Conservation (phyloP, 1,284 basidiomycete genomes). For the Trametes hirsuta region DNA sequence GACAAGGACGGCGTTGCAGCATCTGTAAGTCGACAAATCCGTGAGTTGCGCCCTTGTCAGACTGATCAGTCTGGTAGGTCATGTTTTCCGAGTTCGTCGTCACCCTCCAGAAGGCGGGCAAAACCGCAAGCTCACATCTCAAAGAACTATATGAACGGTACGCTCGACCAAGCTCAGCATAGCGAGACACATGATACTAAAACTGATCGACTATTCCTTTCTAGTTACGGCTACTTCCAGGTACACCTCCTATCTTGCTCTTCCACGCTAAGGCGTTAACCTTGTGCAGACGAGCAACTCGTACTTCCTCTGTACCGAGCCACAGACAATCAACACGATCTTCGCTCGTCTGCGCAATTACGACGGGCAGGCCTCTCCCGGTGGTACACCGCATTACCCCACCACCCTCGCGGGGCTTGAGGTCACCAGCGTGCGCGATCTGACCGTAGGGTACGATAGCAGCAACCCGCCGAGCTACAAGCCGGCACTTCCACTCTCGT, state of each 20-base stretch:
- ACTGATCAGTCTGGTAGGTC: constrained; percentile 41
- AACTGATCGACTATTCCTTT: background rate
- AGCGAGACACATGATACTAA: background rate
- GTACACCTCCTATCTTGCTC: constrained; percentile 31
- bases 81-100: constrained; percentile 70
- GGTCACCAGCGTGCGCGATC: constrained; percentile 68
- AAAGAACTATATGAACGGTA: constrained; percentile 68
- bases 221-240: constrained; percentile 59
- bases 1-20: constrained; percentile 88
- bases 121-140: constrained; percentile 59
- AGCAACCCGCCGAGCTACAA: constrained; percentile 65
- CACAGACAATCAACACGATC: constrained; percentile 63
- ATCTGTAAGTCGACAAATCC: constrained; percentile 48
- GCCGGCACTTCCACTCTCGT: constrained; percentile 71
- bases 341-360: constrained; percentile 68
- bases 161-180: constrained; percentile 12
- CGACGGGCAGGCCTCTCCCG: constrained; percentile 42
- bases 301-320: constrained; percentile 77
- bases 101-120: constrained; percentile 51
- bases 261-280: background rate
- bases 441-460: constrained; percentile 77
- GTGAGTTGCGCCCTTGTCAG: background rate
- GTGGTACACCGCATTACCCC: constrained; percentile 53
- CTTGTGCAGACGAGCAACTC: constrained; percentile 71
- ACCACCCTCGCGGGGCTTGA: constrained; percentile 58